Conservation (phyloP, 208 protist species). For the Acanthamoeba triangularis region DNA sequence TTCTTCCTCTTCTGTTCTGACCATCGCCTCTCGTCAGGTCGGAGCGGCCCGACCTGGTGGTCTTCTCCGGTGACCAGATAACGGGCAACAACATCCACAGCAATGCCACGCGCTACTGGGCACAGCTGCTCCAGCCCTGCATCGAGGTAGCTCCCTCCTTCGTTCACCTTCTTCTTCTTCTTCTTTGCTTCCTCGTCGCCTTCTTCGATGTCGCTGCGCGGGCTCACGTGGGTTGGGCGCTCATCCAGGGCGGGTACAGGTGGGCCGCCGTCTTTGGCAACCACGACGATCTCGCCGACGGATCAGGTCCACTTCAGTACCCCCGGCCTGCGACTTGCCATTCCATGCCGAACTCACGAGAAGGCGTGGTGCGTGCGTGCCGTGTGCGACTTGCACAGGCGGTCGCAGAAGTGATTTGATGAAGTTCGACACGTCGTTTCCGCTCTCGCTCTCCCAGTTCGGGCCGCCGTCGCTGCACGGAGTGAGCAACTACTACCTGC, state of each 20-base stretch:
- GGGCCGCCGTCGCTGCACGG: slow-evolving; percentile 61
- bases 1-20: neutral
- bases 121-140: neutral
- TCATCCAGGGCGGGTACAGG: neutral
- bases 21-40: neutral
- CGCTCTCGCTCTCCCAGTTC: slow-evolving; percentile 71
- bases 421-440: slow-evolving; percentile 51
- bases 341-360: too few relatives aligned
- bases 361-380: too few relatives aligned
- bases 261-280: slow-evolving; percentile 84
- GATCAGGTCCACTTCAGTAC: neutral
- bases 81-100: slow-evolving; percentile 81
- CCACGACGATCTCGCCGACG: slow-evolving; percentile 72
- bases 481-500: slow-evolving; percentile 83
- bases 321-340: neutral
- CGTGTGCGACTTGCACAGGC: neutral
- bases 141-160: neutral
- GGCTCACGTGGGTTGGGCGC: neutral
- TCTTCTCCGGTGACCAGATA: slow-evolving; percentile 82
- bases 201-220: neutral
- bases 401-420: slow-evolving; percentile 69
- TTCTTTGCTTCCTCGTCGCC: too few relatives aligned
- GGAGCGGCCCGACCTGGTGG: slow-evolving; percentile 80
- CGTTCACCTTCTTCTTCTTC: too few relatives aligned
- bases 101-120: slow-evolving; percentile 81